A percentile compares a stretch with the other conserved stretches of the same genome.
These are phyloP conservation scores for Metarhizium sp. DNA, from an alignment of 2,329 filamentous ascomycete species.

Conservation along the genomic window DNA sequence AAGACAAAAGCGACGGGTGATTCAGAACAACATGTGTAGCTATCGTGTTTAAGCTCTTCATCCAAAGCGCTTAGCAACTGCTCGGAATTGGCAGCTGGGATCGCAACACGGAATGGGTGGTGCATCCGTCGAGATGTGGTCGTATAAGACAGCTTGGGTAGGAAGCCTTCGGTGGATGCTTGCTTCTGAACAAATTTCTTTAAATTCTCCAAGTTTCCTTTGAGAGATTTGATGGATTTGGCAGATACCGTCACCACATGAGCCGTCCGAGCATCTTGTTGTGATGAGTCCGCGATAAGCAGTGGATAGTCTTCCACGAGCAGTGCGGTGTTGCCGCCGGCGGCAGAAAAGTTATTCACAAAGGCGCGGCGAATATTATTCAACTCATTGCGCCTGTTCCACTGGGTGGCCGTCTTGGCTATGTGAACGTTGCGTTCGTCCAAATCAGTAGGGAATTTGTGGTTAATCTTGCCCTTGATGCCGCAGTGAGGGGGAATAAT, in stretches of 20 bases:
- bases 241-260: slow-evolving; percentile 5
- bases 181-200: neutral
- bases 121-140: slow-evolving; percentile 34
- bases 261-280: neutral
- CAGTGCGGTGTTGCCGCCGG: slow-evolving; percentile 62
- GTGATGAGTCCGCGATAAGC: neutral
- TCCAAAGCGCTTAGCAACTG: neutral
- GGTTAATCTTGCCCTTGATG: slow-evolving; percentile 54
- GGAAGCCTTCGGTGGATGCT: slow-evolving; percentile 22
- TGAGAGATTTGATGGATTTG: neutral
- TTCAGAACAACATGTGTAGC: no score
- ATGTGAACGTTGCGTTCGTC: slow-evolving; percentile 45
- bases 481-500: slow-evolving; percentile 54
- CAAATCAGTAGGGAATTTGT: slow-evolving; percentile 45
- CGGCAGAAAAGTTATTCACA: slow-evolving; percentile 63
- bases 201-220: neutral
- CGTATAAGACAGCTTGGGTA: slow-evolving; percentile 42
- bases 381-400: neutral
- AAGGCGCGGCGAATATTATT: slow-evolving; percentile 37
- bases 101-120: neutral
- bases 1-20: slow-evolving; percentile 26
- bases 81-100: neutral
- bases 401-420: slow-evolving; percentile 25
- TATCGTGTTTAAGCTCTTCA: neutral
- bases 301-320: slow-evolving; percentile 47